Evolutionary conservation across 495 filamentous ascomycete species (phyloP).

Genomic region (Stereocaulon alpinum): DNA sequence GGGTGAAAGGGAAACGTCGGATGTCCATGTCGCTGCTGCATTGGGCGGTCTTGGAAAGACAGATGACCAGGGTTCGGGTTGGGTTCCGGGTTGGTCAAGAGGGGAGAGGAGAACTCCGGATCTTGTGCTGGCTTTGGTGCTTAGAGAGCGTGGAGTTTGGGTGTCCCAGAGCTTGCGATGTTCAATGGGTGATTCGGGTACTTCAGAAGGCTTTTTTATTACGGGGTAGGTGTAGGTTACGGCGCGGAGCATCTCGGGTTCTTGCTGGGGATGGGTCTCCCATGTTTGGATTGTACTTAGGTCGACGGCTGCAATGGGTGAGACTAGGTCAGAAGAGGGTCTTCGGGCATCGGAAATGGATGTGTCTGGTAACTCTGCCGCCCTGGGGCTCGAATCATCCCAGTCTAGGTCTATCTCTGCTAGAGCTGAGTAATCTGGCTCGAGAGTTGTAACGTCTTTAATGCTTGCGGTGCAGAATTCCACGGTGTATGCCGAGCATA

Average conservation of each 20-base stretch:
- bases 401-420: slow-evolving; percentile 1
- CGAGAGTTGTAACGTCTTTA: slow-evolving; percentile 11
- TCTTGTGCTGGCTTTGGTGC: too few species aligned
- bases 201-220: slow-evolving; percentile 1
- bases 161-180: too few species aligned
- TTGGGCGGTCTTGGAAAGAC: not conserved
- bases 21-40: not conserved
- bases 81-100: not conserved
- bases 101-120: not conserved
- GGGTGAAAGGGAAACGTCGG: not conserved
- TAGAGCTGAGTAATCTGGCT: slow-evolving; percentile 7
- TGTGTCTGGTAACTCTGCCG: slow-evolving; percentile 16
- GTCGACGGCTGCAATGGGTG: slow-evolving; percentile 14
- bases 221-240: slow-evolving; percentile 2
- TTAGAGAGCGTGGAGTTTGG: too few species aligned
- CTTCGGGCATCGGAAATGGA: not conserved
- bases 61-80: not conserved
- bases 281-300: slow-evolving; percentile 6
- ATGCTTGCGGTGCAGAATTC: slow-evolving; percentile 18
- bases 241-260: not conserved
- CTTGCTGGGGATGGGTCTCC: not conserved
- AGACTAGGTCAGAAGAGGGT: slow-evolving; percentile 7
- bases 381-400: not conserved
- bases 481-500: slow-evolving; percentile 11
- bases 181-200: slow-evolving; percentile 2